phyloP scores from a whole-genome alignment of 345 rosid genomes.

The Schrenkiella parvula region DNA sequence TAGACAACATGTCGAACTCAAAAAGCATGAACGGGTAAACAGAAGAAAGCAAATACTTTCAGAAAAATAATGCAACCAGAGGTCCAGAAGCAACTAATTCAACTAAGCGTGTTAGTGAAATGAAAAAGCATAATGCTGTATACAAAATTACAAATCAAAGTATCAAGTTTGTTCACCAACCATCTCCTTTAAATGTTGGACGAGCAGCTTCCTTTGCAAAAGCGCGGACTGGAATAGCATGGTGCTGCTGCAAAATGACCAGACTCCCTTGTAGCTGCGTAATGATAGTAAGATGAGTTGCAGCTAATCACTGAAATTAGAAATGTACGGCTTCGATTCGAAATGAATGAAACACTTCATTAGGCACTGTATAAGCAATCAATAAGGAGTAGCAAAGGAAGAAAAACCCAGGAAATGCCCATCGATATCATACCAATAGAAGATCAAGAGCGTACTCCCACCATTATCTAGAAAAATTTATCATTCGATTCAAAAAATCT shows the following conservation, averaged over 20 bases:
- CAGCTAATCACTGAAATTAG: background rate
- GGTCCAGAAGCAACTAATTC: background rate
- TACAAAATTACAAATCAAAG: background rate
- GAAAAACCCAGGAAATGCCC: background rate
- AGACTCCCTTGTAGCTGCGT: conserved; percentile 54
- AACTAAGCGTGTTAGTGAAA: background rate
- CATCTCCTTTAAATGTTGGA: conserved; percentile 72
- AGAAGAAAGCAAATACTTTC: background rate
- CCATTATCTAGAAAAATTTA: background rate
- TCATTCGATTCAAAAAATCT: background rate
- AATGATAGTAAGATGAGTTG: background rate
- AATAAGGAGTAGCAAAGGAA: background rate
- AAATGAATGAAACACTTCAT: background rate
- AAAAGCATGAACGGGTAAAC: background rate
- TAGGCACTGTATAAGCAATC: background rate
- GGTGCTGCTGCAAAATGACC: conserved; percentile 46
- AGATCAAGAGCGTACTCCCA: background rate
- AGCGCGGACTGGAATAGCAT: conserved; percentile 54
- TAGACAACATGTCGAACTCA: background rate
- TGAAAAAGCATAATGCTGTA: background rate
- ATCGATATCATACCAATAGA: background rate
- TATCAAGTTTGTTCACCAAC: conserved; percentile 37
- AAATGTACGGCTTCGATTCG: background rate
- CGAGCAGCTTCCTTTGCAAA: conserved; percentile 78
- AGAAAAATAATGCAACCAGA: background rate